Percentiles rank a stretch among this genome's conserved stretches.
Conservation (phyloP, 768 basidiomycete species). For the Podaxis sp. region DNA sequence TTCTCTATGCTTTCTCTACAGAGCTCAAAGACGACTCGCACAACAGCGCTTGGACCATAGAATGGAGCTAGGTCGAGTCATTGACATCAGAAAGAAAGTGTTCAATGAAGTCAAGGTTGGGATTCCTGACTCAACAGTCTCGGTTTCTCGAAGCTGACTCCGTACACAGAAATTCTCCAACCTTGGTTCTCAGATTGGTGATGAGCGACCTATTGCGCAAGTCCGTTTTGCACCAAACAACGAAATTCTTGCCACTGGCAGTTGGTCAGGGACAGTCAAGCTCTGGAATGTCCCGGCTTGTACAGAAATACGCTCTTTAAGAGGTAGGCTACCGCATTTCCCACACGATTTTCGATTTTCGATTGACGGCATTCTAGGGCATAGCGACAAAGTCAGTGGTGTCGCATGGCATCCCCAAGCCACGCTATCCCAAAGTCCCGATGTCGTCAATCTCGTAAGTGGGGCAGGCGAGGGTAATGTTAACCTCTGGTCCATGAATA, state of each 20-base stretch:
- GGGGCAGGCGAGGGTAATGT: slow-evolving; percentile 86
- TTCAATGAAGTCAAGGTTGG: slow-evolving; percentile 86
- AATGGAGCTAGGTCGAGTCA: slow-evolving; percentile 81
- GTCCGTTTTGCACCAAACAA: slow-evolving; percentile 95
- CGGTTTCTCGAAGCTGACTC: not conserved
- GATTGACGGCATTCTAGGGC: slow-evolving; percentile 45
- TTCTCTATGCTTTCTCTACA: slow-evolving; percentile 46
- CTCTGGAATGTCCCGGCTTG: slow-evolving; percentile 95
- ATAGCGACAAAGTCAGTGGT: slow-evolving; percentile 88
- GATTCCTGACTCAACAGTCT: not conserved
- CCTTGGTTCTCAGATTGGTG: slow-evolving; percentile 96
- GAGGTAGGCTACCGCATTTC: slow-evolving; percentile 43
- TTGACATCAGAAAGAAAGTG: slow-evolving; percentile 89
- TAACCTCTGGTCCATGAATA: slow-evolving; percentile 85
- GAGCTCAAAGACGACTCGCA: slow-evolving; percentile 92
- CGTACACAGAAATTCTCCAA: slow-evolving; percentile 72
- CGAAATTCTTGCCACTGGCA: slow-evolving; percentile 83
- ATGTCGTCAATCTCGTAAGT: slow-evolving; percentile 79
- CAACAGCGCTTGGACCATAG: slow-evolving; percentile 89
- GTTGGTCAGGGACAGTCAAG: slow-evolving; percentile 95
- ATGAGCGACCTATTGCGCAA: slow-evolving; percentile 90
- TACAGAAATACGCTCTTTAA: slow-evolving; percentile 67
- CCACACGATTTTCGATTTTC: slow-evolving; percentile 13
- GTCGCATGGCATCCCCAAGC: slow-evolving; percentile 98
- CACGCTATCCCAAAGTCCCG: slow-evolving; percentile 62